A percentile compares a stretch with the other conserved stretches of the same genome.
These are phyloP conservation scores for Leptosphaerulina australis DNA, from an alignment of 2,329 filamentous ascomycete species.

Conservation along the genomic window DNA sequence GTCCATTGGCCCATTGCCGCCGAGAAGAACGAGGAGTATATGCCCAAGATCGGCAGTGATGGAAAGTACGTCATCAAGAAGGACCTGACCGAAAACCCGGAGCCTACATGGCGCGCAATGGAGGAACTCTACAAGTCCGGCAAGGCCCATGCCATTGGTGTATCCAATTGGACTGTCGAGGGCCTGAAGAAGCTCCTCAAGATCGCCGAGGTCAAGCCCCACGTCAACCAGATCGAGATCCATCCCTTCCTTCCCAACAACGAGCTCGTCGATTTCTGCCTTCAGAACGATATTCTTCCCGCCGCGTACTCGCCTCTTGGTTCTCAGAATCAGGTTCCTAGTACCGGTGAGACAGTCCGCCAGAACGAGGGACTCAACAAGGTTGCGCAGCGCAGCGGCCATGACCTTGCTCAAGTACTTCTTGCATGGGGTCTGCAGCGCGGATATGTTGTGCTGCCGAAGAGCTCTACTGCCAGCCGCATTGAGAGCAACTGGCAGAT, in stretches of 20 bases:
- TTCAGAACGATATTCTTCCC: slow-evolving; percentile 64
- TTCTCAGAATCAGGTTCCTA: slow-evolving; percentile 72
- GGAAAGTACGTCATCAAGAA: slow-evolving; percentile 69
- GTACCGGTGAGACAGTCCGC: slow-evolving; percentile 70
- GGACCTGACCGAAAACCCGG: slow-evolving; percentile 69
- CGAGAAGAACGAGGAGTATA: slow-evolving; percentile 58
- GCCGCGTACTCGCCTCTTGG: slow-evolving; percentile 72
- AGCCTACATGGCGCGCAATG: slow-evolving; percentile 70
- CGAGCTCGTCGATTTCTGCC: slow-evolving; percentile 63
- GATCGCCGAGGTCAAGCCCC: slow-evolving; percentile 69
- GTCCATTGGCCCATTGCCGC: slow-evolving; percentile 65
- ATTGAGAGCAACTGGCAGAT: slow-evolving; percentile 67
- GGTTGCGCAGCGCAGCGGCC: slow-evolving; percentile 74
- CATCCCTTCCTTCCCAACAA: slow-evolving; percentile 75
- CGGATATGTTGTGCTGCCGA: slow-evolving; percentile 54
- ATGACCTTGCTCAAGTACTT: slow-evolving; percentile 80
- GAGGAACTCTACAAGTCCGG: slow-evolving; percentile 68
- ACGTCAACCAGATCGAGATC: slow-evolving; percentile 76
- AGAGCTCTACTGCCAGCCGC: slow-evolving; percentile 50
- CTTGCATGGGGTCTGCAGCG: slow-evolving; percentile 84
- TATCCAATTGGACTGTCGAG: slow-evolving; percentile 73
- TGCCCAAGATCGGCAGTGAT: slow-evolving; percentile 61
- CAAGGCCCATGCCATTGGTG: slow-evolving; percentile 69
- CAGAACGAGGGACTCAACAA: slow-evolving; percentile 70
- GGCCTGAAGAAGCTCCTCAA: slow-evolving; percentile 71